A percentile compares a stretch with the other conserved stretches of the same genome.
Evolutionary conservation across 1,284 basidiomycete species (phyloP).

Genomic region (Dichomitus squalens): DNA sequence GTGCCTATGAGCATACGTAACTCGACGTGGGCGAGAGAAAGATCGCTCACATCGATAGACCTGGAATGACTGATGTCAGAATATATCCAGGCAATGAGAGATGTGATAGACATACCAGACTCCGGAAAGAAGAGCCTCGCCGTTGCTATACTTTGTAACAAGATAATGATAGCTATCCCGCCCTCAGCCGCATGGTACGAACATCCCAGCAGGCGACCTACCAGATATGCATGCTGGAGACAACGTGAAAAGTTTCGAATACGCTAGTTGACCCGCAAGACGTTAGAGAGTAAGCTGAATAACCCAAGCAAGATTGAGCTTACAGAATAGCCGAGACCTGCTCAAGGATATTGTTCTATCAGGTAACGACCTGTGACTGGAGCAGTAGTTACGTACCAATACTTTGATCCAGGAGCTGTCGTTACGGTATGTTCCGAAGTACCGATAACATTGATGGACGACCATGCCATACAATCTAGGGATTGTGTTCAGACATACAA

Average conservation of each 20-base stretch:
- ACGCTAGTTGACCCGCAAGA: not conserved
- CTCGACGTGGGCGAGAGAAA: no score
- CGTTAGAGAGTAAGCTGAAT: not conserved
- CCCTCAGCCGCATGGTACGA: not conserved
- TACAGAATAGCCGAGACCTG: not conserved
- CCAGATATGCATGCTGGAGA: conserved; percentile 1
- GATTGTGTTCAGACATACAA: not conserved
- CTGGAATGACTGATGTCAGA: not conserved
- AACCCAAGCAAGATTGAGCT: not conserved
- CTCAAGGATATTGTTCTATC: not conserved
- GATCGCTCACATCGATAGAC: conserved; percentile 5
- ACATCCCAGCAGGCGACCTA: not conserved
- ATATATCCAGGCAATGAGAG: not conserved
- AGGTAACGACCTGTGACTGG: not conserved
- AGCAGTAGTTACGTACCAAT: not conserved
- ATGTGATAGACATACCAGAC: not conserved
- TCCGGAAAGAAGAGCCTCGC: not conserved
- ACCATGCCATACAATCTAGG: conserved; percentile 2
- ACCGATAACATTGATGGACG: conserved; percentile 4
- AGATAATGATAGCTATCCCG: conserved; percentile 4
- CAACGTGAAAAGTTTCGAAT: conserved; percentile 5
- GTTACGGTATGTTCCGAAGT: not conserved
- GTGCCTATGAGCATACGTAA: not conserved
- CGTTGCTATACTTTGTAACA: not conserved
- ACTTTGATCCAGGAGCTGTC: not conserved